phyloP scores from a whole-genome alignment of 805 yeast genomes.

The Starmerella cellae region DNA sequence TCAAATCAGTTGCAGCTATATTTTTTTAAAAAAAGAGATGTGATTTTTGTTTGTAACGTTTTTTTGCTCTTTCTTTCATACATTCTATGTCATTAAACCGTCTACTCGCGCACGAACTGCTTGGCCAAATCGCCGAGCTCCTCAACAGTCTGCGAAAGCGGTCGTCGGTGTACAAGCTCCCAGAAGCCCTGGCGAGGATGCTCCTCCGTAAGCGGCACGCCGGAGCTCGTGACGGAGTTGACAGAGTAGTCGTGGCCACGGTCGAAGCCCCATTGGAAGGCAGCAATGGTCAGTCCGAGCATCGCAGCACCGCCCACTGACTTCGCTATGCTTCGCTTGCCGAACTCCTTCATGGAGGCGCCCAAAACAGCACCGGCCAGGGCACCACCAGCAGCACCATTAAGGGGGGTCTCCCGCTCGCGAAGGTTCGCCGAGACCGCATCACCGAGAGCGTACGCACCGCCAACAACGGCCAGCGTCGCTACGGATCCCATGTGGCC shows the following conservation, averaged over 20 bases:
- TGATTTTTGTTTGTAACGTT: too few relatives aligned
- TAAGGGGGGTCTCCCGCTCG: conserved; percentile 49
- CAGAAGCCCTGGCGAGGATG: conserved; percentile 47
- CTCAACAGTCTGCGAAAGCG: conserved; percentile 64
- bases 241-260: conserved; percentile 24
- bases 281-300: conserved; percentile 35
- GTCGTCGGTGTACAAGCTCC: conserved; percentile 71
- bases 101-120: conserved; percentile 21
- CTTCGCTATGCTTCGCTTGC: conserved; percentile 27
- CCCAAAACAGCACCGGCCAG: conserved; percentile 36
- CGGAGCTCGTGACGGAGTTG: conserved; percentile 24
- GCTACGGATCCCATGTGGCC: conserved; percentile 23
- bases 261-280: conserved; percentile 28
- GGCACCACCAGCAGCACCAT: conserved; percentile 40
- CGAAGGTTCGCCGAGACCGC: conserved; percentile 45
- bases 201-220: conserved; percentile 29
- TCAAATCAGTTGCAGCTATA: too few relatives aligned
- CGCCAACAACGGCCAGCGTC: conserved; percentile 36
- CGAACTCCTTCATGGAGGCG: conserved; percentile 21
- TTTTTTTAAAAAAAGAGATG: too few relatives aligned
- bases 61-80: too few relatives aligned
- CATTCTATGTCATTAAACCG: too few relatives aligned
- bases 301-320: conserved; percentile 37
- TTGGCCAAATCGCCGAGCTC: conserved; percentile 44
- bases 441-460: conserved; percentile 33